Evolutionary conservation across 192 early-diverging fungal genomes (phyloP).

Genomic region (Coemansia sp.): DNA sequence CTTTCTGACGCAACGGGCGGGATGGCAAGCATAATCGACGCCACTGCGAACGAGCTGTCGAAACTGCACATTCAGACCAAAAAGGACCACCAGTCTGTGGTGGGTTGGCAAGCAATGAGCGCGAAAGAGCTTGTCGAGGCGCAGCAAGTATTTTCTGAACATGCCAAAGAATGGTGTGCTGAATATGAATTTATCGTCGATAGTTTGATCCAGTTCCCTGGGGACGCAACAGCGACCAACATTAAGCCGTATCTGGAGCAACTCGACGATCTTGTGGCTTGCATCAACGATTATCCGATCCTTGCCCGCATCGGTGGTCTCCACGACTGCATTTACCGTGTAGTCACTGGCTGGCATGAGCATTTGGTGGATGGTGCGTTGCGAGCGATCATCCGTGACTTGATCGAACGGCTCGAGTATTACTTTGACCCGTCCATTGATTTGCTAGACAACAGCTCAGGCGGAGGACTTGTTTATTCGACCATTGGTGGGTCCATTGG

Average conservation of each 20-base stretch:
- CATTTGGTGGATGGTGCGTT: constrained; percentile 36
- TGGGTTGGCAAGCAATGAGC: constrained; percentile 53
- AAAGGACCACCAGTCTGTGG: constrained; percentile 6
- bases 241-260: constrained; percentile 27
- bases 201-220: constrained; percentile 39
- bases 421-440: constrained; percentile 48
- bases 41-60: not conserved
- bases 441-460: not conserved
- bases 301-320: constrained; percentile 47
- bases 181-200: constrained; percentile 54
- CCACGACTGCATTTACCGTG: constrained; percentile 27
- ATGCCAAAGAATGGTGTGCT: constrained; percentile 30
- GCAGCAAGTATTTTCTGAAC: constrained; percentile 28
- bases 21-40: not conserved
- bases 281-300: constrained; percentile 25
- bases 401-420: constrained; percentile 51
- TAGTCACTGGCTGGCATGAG: constrained; percentile 39
- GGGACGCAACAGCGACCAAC: constrained; percentile 21
- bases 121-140: constrained; percentile 24
- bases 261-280: constrained; percentile 33
- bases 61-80: constrained; percentile 1
- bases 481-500: no score
- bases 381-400: constrained; percentile 38
- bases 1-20: constrained; percentile 11
- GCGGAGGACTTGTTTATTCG: not conserved